phyloP scores from a whole-genome alignment of 257 asterid genomes.

The Scutellaria galericulata region DNA sequence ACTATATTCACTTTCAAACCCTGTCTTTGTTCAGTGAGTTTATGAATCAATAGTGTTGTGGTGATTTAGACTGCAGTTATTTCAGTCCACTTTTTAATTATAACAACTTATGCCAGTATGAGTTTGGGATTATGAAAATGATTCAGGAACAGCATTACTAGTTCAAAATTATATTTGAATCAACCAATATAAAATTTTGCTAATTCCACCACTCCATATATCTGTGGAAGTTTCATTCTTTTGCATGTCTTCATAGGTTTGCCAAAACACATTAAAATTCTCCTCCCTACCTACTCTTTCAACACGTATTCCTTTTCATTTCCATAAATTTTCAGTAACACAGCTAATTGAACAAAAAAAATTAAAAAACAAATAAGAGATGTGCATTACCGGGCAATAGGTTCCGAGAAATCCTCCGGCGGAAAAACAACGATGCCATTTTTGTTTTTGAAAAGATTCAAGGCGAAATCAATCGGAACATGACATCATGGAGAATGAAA shows the following conservation, averaged over 20 bases:
- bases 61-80: neutral
- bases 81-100: neutral
- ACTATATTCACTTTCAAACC: neutral
- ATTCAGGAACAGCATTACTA: no score
- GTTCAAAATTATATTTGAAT: neutral
- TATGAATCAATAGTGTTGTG: neutral
- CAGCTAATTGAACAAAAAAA: slow-evolving; percentile 10
- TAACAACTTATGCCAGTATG: neutral
- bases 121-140: neutral
- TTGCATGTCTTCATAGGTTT: neutral
- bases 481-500: slow-evolving; percentile 20
- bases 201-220: neutral
- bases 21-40: neutral
- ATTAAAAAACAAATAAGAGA: neutral
- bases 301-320: neutral
- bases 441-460: slow-evolving; percentile 4
- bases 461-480: slow-evolving; percentile 29
- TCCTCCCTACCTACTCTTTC: neutral
- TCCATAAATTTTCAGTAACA: slow-evolving; percentile 19
- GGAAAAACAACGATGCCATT: slow-evolving; percentile 57
- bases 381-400: slow-evolving; percentile 43
- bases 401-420: slow-evolving; percentile 48
- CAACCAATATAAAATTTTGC: neutral
- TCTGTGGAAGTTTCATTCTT: neutral
- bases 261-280: neutral